Conservation (phyloP, 2,329 filamentous ascomycete genomes). For the Talaromyces sp. region DNA sequence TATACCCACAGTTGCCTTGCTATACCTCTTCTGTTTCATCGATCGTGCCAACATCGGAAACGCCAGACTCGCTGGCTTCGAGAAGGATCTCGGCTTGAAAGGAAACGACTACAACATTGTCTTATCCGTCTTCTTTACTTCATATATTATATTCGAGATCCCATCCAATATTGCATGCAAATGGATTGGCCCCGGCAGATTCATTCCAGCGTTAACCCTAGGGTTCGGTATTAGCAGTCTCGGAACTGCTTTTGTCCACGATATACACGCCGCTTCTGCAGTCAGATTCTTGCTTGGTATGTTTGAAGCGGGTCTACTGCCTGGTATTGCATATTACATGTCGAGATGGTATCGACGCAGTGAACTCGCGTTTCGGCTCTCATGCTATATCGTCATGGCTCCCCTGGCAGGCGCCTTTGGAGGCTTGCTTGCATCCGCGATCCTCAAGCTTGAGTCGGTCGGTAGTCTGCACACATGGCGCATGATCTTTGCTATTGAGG, state of each 20-base stretch:
- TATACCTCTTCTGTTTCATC: slow-evolving; percentile 74
- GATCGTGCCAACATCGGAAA: slow-evolving; percentile 76
- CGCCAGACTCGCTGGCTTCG: slow-evolving; percentile 64
- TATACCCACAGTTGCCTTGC: slow-evolving; percentile 63
- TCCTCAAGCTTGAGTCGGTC: slow-evolving; percentile 57
- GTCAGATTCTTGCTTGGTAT: slow-evolving; percentile 82
- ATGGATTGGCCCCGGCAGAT: slow-evolving; percentile 67
- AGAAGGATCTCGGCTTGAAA: slow-evolving; percentile 58
- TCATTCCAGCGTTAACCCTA: slow-evolving; percentile 62
- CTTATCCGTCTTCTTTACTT: slow-evolving; percentile 71
- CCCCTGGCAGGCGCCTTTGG: slow-evolving; percentile 63
- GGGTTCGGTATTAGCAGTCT: slow-evolving; percentile 64
- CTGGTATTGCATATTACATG: slow-evolving; percentile 67
- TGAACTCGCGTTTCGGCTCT: slow-evolving; percentile 88
- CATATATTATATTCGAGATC: slow-evolving; percentile 60
- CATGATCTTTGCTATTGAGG: slow-evolving; percentile 61
- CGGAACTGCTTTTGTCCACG: slow-evolving; percentile 64
- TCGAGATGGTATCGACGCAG: slow-evolving; percentile 79
- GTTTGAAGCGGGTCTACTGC: slow-evolving; percentile 69
- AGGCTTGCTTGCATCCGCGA: slow-evolving; percentile 60
- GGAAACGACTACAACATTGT: slow-evolving; percentile 69
- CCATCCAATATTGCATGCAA: slow-evolving; percentile 3
- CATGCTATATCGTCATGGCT: slow-evolving; percentile 85
- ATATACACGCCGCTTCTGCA: slow-evolving; percentile 53
- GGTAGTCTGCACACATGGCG: slow-evolving; percentile 58